Base-by-base conservation (phyloP, 306 rosid genomes). In the Cajanus cajan region DNA sequence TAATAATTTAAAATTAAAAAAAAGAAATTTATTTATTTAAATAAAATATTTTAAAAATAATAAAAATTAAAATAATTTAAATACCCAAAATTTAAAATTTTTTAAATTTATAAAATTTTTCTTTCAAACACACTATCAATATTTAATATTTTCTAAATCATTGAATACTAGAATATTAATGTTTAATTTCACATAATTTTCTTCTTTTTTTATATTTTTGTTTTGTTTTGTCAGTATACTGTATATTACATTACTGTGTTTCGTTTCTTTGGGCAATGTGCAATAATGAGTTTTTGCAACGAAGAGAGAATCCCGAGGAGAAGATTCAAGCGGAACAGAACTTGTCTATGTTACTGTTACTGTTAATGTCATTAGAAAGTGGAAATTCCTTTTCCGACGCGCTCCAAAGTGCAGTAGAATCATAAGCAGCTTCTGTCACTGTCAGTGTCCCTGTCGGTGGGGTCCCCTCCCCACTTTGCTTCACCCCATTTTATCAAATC, bases 231-330 rank as follows among this genome's bases (percentile, higher is more conserved):
- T 8, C n/a, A 16, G 44, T 61, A 59, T 7, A 12, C 15, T 33
- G 44, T 61, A 59, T 7, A 12, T 33, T 33, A 15, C 3, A n/a
- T 33, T 8, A 55, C 1, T 3, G 25, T 34, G 45, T 66, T 64
- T 5, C 5, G 31, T 13, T 18, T 66, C 19, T 0, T 66, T 12
- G 19, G 36, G 52, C 36, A 68, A 68, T 18, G 54, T 68, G 39
- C 73, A 68, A 68, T 68, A 68, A 43, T 68, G 51, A 15, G 13
- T 64, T 16, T 43, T 39, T 50, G 69, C 79, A 55, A 34, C 36
- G n/a, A 9, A 45, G 52, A 36, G 78, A 67, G 86, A 73, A 83
- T 83, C 83, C 83, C 83, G 78, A 83, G 83, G 44, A 67, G 68
- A 58, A 67, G 86, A 83, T 73, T 78, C 83, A 73, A 52, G 45